Base-by-base conservation (phyloP, 139 green algal genomes). In the Coelastrella sp. region DNA sequence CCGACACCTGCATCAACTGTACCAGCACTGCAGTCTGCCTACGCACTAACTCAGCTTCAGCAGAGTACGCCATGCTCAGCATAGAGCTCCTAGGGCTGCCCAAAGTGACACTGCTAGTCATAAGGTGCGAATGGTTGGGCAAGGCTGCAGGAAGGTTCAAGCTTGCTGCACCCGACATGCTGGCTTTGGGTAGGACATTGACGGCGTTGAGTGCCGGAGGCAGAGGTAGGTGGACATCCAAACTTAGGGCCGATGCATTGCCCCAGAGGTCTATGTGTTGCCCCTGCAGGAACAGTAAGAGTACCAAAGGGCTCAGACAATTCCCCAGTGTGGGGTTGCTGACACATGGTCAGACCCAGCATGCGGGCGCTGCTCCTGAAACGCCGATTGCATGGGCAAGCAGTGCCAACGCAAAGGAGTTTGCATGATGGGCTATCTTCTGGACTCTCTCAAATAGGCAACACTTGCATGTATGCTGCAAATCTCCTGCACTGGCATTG, bases 11-110 rank as follows among this genome's bases (percentile, higher is more conserved):
- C 75, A 90, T 84, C 86, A 90, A 76, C 61, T 84, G 74, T 23
- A 90, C 60, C 54, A 90, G 77, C 61, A 85, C 6, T 14, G 19
- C 59, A 13, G 64, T 90, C 77, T 90, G 86, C 32, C 77, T 61
- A 16, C 86, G 60, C 23, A 90, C 76, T 16, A 90, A 20, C 4
- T 90, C 86, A 14, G 86, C 86, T 61, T 90, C 86, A 57, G 76
- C 19, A 19, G 60, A 68, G 60, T 90, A 90, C 32, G 22, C 84
- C 82, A 32, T 13, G n/a, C 66, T 65, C 22, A 61, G 16, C 64
- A 20, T 71, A 20, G 64, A 71, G 59, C 80, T 58, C 22, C 23
- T 60, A 10, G 54, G 8, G 19, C 65, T 85, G 17, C 61, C 60
- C 19, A 59, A 54, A 64, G 74, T 64, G 61, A 19, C n/a, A 60